These are phyloP conservation scores for Daldinia loculata DNA, from an alignment of 495 filamentous ascomycete genomes.

Conservation along the genomic window DNA sequence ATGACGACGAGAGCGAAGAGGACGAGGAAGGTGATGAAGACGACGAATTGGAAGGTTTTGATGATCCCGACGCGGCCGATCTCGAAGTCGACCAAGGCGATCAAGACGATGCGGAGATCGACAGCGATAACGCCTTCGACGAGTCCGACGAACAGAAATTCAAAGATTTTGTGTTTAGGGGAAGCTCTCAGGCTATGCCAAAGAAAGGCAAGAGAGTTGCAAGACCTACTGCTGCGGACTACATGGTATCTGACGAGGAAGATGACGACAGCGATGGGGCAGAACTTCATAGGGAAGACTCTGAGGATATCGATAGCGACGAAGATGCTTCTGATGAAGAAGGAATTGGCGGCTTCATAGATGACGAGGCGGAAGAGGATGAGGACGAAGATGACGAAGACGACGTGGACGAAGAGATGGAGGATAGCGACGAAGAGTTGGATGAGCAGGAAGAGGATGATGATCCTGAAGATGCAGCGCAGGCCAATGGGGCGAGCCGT, in stretches of 20 bases:
- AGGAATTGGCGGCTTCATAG: slow-evolving; percentile 49
- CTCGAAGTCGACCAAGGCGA: slow-evolving; percentile 57
- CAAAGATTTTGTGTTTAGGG: slow-evolving; percentile 60
- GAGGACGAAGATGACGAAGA: slow-evolving; percentile 49
- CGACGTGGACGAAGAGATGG: slow-evolving; percentile 76
- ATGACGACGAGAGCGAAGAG: slow-evolving; percentile 53
- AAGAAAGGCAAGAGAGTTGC: slow-evolving; percentile 43
- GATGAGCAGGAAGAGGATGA: slow-evolving; percentile 47
- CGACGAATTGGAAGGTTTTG: slow-evolving; percentile 54
- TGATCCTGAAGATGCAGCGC: slow-evolving; percentile 24
- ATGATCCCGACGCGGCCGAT: slow-evolving; percentile 57
- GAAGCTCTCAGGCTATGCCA: slow-evolving; percentile 57
- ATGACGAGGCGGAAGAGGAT: slow-evolving; percentile 51
- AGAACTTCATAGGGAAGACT: slow-evolving; percentile 48
- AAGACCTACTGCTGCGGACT: slow-evolving; percentile 59
- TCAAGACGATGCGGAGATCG: slow-evolving; percentile 64
- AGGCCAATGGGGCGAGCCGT: slow-evolving; percentile 33
- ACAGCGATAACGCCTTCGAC: slow-evolving; percentile 69
- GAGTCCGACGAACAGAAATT: slow-evolving; percentile 69
- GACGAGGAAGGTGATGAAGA: slow-evolving; percentile 47
- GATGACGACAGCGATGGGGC: slow-evolving; percentile 46
- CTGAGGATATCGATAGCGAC: slow-evolving; percentile 50
- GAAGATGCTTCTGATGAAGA: slow-evolving; percentile 52
- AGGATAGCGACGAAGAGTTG: slow-evolving; percentile 53
- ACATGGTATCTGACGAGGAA: slow-evolving; percentile 57